Conservation (phyloP, 2,329 filamentous ascomycete species). For the Botryotinia convoluta region DNA sequence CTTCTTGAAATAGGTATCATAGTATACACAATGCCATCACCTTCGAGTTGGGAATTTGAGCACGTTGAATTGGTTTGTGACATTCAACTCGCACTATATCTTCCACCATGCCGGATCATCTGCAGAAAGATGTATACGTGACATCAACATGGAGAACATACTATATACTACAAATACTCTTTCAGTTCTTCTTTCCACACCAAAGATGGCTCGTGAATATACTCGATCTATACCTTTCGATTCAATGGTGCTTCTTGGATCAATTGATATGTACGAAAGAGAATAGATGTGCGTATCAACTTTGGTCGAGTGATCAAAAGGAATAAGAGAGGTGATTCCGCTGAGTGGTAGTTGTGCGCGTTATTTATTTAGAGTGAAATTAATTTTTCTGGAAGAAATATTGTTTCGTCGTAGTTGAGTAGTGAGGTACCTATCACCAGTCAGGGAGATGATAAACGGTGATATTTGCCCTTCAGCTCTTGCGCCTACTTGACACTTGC, state of each 20-base stretch:
- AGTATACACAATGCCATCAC: not conserved
- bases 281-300: rapidly evolving
- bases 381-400: not conserved
- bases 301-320: not conserved
- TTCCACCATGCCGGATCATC: not conserved
- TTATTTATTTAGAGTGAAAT: not conserved
- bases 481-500: too few species aligned
- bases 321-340: not conserved
- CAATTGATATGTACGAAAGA: not conserved
- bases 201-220: rapidly evolving
- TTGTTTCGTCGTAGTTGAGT: not conserved
- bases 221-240: not conserved
- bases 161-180: not conserved
- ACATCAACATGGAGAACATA: not conserved
- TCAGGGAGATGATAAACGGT: not conserved
- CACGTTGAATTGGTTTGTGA: rapidly evolving
- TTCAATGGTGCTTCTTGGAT: not conserved
- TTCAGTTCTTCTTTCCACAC: not conserved
- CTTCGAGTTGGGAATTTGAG: rapidly evolving
- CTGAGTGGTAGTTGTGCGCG: not conserved
- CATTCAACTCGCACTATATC: not conserved
- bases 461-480: too few species aligned
- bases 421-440: rapidly evolving
- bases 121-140: not conserved
- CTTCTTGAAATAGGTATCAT: not conserved